phyloP scores from a whole-genome alignment of 2,329 filamentous ascomycete genomes.

The Alternaria tenuissima region DNA sequence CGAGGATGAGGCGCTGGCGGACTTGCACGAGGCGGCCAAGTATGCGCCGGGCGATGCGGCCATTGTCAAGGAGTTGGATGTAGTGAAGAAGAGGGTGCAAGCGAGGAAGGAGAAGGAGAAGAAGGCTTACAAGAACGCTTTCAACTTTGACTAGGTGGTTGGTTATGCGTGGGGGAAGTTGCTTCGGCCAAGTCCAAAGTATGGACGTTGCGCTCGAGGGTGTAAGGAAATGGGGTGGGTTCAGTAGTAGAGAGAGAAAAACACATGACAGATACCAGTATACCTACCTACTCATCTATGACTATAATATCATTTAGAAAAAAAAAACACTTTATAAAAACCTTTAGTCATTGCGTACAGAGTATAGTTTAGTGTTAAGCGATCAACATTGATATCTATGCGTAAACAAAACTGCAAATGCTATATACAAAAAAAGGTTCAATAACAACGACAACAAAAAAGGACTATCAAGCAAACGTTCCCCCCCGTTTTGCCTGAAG shows the following conservation, averaged over 20 bases:
- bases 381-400: background rate
- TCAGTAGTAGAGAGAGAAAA: background rate
- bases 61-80: slow-evolving; percentile 75
- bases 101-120: slow-evolving; percentile 86
- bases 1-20: slow-evolving; percentile 73
- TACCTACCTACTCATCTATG: background rate
- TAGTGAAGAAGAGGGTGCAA: slow-evolving; percentile 78
- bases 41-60: slow-evolving; percentile 73
- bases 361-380: background rate
- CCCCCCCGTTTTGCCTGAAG: background rate
- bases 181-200: background rate
- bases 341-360: background rate
- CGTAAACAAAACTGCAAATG: background rate
- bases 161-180: background rate
- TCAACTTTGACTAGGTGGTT: slow-evolving; percentile 54
- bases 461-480: background rate
- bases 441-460: background rate
- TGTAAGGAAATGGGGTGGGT: background rate
- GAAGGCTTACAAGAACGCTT: slow-evolving; percentile 92
- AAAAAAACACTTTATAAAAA: background rate
- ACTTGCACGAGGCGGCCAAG: slow-evolving; percentile 55
- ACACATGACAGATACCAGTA: background rate
- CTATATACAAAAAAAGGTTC: background rate
- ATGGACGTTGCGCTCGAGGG: background rate
- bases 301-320: background rate